Evolutionary conservation across 2,329 filamentous ascomycete species (phyloP).

Genomic region (Pseudodiploospora longispora): DNA sequence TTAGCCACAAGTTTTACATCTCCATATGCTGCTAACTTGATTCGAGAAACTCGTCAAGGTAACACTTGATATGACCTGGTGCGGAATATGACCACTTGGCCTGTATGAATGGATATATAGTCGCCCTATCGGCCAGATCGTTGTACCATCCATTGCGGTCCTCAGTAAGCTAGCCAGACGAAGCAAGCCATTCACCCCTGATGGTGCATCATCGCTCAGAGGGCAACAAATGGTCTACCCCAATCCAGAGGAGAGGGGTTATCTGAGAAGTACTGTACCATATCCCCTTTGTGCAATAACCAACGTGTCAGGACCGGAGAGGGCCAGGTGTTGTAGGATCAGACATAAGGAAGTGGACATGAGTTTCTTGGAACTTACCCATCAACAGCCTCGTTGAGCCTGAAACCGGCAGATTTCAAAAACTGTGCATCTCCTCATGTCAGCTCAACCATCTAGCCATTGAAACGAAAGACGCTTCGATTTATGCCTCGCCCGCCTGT

Average conservation of each 20-base stretch:
- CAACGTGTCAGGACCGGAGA: slow-evolving; percentile 1
- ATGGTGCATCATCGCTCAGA: slow-evolving; percentile 8
- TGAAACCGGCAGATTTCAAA: slow-evolving; percentile 40
- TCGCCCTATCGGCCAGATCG: too few relatives aligned
- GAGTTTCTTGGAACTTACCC: slow-evolving; percentile 39
- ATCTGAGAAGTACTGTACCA: slow-evolving; percentile 15
- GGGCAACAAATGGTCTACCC: too few relatives aligned
- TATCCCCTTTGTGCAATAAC: slow-evolving; percentile 8
- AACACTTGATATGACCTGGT: too few relatives aligned
- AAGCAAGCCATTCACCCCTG: not conserved
- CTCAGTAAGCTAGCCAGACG: slow-evolving; percentile 2
- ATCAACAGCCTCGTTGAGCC: slow-evolving; percentile 46
- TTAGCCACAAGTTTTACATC: too few relatives aligned
- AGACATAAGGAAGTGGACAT: not conserved
- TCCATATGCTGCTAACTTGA: too few relatives aligned
- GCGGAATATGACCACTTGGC: too few relatives aligned
- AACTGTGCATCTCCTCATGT: slow-evolving; percentile 26
- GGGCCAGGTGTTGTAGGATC: slow-evolving; percentile 2
- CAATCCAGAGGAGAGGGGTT: slow-evolving; percentile 11
- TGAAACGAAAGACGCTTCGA: slow-evolving; percentile 2
- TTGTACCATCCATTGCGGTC: too few relatives aligned
- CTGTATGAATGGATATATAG: too few relatives aligned
- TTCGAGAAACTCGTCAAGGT: too few relatives aligned
- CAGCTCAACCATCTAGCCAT: slow-evolving; percentile 5
- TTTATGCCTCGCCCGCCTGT: too few relatives aligned